Percentiles rank a stretch among this genome's conserved stretches.
These are phyloP conservation scores for Aegilops bicornis DNA, from an alignment of 176 grass and related monocot genomes.

Conservation along the genomic window DNA sequence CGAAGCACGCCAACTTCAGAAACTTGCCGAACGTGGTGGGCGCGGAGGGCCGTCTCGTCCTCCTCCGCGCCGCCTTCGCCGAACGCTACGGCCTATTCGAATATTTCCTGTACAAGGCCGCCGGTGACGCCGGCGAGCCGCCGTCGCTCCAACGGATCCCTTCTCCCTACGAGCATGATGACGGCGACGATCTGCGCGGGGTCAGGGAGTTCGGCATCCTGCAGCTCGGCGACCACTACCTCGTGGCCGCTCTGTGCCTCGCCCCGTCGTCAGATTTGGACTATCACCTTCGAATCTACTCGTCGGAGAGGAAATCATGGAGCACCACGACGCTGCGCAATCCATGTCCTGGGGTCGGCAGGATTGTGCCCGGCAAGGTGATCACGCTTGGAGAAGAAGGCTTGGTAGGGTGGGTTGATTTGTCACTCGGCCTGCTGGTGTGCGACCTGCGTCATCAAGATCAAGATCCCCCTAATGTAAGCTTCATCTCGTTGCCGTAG, in stretches of 20 bases:
- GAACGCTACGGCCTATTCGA: not conserved
- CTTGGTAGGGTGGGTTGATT: not conserved
- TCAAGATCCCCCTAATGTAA: not conserved
- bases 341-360: not conserved
- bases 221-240: not conserved
- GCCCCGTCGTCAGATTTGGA: not conserved
- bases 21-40: not conserved
- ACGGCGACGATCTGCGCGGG: not conserved
- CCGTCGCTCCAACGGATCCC: not conserved
- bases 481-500: not conserved
- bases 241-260: not conserved
- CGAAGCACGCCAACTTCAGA: not conserved
- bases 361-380: not conserved
- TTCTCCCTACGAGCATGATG: not conserved
- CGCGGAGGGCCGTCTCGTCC: slow-evolving; percentile 1
- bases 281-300: not conserved
- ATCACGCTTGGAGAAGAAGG: not conserved
- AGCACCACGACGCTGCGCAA: not conserved
- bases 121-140: not conserved
- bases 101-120: not conserved
- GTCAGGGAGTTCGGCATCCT: not conserved
- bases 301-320: not conserved
- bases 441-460: not conserved
- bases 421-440: not conserved
- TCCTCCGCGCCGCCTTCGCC: not conserved